phyloP scores from a whole-genome alignment of 345 rosid species.

The Kernera saxatilis region DNA sequence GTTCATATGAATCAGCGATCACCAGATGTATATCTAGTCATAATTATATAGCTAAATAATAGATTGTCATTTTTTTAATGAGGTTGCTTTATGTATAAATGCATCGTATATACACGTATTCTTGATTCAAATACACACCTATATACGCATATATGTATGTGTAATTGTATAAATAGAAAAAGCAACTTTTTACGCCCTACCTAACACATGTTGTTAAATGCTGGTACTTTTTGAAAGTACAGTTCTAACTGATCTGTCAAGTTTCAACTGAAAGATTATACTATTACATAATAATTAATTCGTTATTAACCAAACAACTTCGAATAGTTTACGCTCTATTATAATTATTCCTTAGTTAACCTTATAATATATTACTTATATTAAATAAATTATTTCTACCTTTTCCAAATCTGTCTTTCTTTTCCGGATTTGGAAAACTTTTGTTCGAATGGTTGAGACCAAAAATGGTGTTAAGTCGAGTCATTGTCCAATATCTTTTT shows the following conservation, averaged over 20 bases:
- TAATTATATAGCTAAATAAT: background rate
- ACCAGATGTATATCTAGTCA: background rate
- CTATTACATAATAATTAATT: background rate
- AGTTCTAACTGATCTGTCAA: constrained; percentile 23
- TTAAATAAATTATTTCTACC: background rate
- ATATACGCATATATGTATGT: background rate
- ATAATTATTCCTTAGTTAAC: constrained; percentile 4
- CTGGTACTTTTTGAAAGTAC: constrained; percentile 25
- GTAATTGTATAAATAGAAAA: background rate
- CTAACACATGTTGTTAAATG: constrained; percentile 27
- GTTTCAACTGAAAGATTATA: constrained; percentile 3
- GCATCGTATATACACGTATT: background rate
- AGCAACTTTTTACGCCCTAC: constrained; percentile 19
- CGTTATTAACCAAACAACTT: background rate
- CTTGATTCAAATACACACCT: background rate
- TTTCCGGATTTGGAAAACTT: constrained; percentile 33
- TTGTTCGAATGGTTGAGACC: constrained; percentile 26
- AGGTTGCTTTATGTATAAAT: background rate
- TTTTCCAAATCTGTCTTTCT: constrained; percentile 30
- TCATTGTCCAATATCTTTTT: constrained; percentile 30
- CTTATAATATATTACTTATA: background rate
- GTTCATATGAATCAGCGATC: background rate
- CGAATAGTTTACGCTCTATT: background rate
- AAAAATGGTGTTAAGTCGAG: constrained; percentile 19
- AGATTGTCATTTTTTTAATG: background rate